A percentile compares a stretch with the other conserved stretches of the same genome.
Conservation (phyloP, 2,329 filamentous ascomycete genomes). For the Chaetomium strumarium region DNA sequence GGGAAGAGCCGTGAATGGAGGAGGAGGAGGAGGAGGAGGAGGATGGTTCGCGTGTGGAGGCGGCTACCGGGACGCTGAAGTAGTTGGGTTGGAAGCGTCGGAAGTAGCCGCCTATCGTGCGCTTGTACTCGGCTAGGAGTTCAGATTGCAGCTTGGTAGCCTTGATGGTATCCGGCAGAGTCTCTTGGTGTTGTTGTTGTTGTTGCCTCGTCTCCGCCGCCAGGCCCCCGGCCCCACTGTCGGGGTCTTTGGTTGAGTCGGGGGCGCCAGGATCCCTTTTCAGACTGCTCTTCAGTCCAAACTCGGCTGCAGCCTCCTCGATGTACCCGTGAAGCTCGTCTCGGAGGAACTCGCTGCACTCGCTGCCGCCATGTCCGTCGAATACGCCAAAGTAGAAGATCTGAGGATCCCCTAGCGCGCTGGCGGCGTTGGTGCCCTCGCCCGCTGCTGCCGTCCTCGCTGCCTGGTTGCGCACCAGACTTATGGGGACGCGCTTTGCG, state of each 20-base stretch:
- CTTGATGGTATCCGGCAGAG: conserved; percentile 47
- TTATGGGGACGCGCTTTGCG: conserved; percentile 72
- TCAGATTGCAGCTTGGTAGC: conserved; percentile 63
- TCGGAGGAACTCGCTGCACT: conserved; percentile 81
- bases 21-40: not conserved
- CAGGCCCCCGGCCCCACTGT: not conserved
- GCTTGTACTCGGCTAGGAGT: conserved; percentile 72
- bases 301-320: conserved; percentile 70
- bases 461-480: conserved; percentile 40
- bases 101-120: conserved; percentile 89
- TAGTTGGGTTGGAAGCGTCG: conserved; percentile 78
- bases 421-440: conserved; percentile 65
- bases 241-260: conserved; percentile 10
- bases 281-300: conserved; percentile 73
- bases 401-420: conserved; percentile 81
- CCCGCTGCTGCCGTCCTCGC: conserved; percentile 44
- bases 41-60: conserved; percentile 20
- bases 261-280: conserved; percentile 35
- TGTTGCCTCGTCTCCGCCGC: conserved; percentile 30
- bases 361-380: conserved; percentile 86
- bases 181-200: conserved; percentile 30
- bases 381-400: conserved; percentile 98
- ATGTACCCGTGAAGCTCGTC: conserved; percentile 85
- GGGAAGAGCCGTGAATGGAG: not conserved
- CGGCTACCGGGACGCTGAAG: conserved; percentile 47